These are phyloP conservation scores for Kurtzmaniella quercitrusa DNA, from an alignment of 1,139 yeast genomes.

Conservation along the genomic window DNA sequence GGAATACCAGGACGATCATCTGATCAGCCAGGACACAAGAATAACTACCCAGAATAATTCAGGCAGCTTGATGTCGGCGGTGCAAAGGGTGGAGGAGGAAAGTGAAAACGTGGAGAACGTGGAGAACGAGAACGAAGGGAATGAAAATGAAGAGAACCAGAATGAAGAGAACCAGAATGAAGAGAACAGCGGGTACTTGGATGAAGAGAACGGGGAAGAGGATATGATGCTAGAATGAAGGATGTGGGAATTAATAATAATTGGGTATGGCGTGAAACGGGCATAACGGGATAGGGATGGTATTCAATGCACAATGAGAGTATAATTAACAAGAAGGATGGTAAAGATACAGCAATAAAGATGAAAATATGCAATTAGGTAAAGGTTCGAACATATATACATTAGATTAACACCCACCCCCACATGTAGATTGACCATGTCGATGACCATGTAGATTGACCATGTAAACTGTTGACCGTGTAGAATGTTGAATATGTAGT, in stretches of 20 bases:
- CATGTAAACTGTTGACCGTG: too few relatives aligned
- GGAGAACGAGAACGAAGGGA: constrained; percentile 6
- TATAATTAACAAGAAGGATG: too few relatives aligned
- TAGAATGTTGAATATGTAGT: too few relatives aligned
- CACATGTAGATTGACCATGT: too few relatives aligned
- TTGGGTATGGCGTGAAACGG: too few relatives aligned
- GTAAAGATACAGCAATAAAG: too few relatives aligned
- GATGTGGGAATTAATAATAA: background rate
- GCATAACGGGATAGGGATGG: too few relatives aligned
- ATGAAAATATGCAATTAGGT: too few relatives aligned
- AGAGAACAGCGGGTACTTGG: constrained; percentile 8
- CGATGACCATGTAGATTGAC: too few relatives aligned
- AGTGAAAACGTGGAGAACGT: constrained; percentile 4
- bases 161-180: constrained; percentile 11
- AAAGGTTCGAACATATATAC: too few relatives aligned
- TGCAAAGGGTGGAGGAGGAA: constrained; percentile 4
- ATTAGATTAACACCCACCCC: too few relatives aligned
- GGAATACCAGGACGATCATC: constrained; percentile 54
- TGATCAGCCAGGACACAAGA: constrained; percentile 20
- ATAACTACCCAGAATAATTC: constrained; percentile 4
- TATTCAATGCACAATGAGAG: too few relatives aligned
- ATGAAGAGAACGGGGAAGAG: constrained; percentile 11
- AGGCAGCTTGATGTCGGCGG: constrained; percentile 19
- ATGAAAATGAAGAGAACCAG: constrained; percentile 7
- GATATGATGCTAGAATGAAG: constrained; percentile 4